These are phyloP conservation scores for Epithele typhae DNA, from an alignment of 768 basidiomycete species.

Conservation along the genomic window DNA sequence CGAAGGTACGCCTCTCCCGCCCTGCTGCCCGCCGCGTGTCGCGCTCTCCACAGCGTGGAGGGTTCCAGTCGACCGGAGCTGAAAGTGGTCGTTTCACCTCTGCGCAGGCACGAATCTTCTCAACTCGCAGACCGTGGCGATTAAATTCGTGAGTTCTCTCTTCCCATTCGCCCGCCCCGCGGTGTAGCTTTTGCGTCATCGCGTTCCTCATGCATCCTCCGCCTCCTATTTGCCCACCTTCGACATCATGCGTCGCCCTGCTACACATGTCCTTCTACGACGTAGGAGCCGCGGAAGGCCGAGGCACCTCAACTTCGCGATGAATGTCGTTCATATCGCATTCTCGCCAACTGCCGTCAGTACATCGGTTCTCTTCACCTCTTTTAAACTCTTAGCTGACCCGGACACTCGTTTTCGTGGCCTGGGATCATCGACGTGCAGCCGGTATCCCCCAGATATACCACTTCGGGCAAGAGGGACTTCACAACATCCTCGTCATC, in stretches of 20 bases:
- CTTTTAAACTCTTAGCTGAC: no score
- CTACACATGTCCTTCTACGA: constrained; percentile 2
- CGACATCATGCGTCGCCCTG: neutral
- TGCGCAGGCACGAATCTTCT: constrained; percentile 87
- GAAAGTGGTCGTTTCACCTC: neutral
- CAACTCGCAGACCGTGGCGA: constrained; percentile 98
- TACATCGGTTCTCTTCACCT: constrained; percentile 10
- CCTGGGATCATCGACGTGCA: constrained; percentile 28
- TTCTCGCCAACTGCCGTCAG: constrained; percentile 81
- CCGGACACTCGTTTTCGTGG: neutral
- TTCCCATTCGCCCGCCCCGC: constrained; percentile 1
- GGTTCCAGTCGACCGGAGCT: no score
- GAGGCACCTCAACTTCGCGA: constrained; percentile 98
- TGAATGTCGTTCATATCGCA: constrained; percentile 96
- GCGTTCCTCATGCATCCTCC: no score
- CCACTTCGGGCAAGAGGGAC: constrained; percentile 98
- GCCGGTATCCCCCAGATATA: constrained; percentile 99
- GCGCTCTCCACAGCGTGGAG: no score
- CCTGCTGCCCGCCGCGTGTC: no score
- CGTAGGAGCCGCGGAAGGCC: constrained; percentile 82
- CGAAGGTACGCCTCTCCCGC: constrained; percentile 49
- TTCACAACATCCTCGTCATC: constrained; percentile 98
- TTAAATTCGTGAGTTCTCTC: constrained; percentile 89
- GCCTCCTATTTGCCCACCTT: neutral
- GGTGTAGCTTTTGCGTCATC: no score